Evolutionary conservation across 805 yeast genomes (phyloP).

Genomic region (Wickerhamiella brachini): DNA sequence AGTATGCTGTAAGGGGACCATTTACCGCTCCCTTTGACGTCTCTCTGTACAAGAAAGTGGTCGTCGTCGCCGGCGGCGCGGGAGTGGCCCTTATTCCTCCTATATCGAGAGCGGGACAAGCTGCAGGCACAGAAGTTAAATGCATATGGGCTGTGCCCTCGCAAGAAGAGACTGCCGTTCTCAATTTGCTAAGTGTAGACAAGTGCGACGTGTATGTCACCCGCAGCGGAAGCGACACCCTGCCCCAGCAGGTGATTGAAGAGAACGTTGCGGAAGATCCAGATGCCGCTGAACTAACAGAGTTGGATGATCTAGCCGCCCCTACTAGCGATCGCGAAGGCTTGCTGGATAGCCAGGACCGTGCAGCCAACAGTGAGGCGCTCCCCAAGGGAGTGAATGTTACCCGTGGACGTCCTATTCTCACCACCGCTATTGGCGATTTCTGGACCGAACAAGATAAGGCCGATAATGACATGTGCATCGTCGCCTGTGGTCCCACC

Average conservation of each 20-base stretch:
- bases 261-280: conserved; percentile 5
- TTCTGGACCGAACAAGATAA: conserved; percentile 1
- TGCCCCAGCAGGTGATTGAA: conserved; percentile 6
- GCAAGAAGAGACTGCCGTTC: conserved; percentile 2
- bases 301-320: conserved; percentile 5
- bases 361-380: neutral
- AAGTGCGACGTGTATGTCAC: conserved; percentile 15
- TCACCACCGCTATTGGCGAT: conserved; percentile 3
- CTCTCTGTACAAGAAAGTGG: conserved; percentile 3
- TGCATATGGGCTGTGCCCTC: conserved; percentile 10
- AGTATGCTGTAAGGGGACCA: conserved; percentile 29
- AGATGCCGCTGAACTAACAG: neutral
- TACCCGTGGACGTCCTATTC: conserved; percentile 12
- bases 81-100: conserved; percentile 16
- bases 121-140: neutral
- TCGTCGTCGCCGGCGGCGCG: conserved; percentile 18
- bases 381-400: neutral
- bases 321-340: neutral
- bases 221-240: conserved; percentile 1
- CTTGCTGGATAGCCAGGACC: neutral
- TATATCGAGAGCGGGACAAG: neutral
- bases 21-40: conserved; percentile 20
- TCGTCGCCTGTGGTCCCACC: conserved; percentile 20
- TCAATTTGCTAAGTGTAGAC: conserved; percentile 6
- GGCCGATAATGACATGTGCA: conserved; percentile 2